Conservation (phyloP, 257 asterid genomes). For the Prunella vulgaris region DNA sequence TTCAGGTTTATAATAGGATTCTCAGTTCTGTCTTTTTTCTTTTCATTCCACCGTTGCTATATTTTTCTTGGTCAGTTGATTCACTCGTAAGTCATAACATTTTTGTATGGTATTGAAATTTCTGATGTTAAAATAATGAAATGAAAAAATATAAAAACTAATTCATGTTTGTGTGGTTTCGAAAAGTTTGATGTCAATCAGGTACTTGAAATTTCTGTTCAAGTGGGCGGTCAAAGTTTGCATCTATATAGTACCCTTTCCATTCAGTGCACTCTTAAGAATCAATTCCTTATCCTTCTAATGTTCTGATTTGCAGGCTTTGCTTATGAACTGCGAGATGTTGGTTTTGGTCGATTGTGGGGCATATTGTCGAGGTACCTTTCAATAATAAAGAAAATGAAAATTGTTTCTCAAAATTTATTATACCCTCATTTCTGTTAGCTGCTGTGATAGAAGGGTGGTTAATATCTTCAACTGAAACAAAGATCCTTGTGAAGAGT, state of each 20-base stretch:
- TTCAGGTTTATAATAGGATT: conserved; percentile 59
- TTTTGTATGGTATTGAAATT: neutral
- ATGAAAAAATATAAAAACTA: neutral
- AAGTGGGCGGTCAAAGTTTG: conserved; percentile 13
- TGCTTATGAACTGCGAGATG: conserved; percentile 75
- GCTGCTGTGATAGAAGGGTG: no score
- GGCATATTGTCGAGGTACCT: conserved; percentile 85
- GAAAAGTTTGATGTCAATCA: neutral
- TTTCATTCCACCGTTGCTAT: neutral
- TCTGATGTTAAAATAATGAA: neutral
- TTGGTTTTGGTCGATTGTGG: conserved; percentile 83
- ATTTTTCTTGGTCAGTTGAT: conserved; percentile 8
- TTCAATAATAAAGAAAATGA: conserved; percentile 5
- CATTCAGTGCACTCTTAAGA: conserved; percentile 2
- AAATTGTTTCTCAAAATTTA: neutral
- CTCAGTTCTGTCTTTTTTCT: neutral
- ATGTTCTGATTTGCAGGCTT: conserved; percentile 46
- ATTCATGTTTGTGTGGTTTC: conserved; percentile 1
- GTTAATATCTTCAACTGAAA: no score
- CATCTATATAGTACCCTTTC: neutral
- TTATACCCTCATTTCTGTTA: neutral
- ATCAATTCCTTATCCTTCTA: conserved; percentile 9
- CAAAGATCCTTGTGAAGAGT: no score
- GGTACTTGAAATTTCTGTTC: neutral
- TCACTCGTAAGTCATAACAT: conserved; percentile 1